Evolutionary conservation across 2,329 filamentous ascomycete genomes (phyloP).

Genomic region (Diaporthe aspalathi): DNA sequence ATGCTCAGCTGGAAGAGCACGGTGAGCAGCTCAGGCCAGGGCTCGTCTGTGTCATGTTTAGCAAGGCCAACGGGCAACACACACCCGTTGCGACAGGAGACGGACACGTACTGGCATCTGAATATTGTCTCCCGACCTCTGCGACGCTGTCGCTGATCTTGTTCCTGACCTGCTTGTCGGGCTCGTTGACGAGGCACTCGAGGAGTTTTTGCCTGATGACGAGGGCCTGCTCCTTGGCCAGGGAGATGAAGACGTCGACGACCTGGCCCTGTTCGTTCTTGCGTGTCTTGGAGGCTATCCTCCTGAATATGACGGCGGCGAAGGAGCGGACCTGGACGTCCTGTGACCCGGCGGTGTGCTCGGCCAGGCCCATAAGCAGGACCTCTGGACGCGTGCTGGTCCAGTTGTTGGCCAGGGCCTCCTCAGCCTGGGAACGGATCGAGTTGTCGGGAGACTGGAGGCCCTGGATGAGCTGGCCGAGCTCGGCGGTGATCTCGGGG

Average conservation of each 20-base stretch:
- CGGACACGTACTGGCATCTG: slow-evolving; percentile 79
- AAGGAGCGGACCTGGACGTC: slow-evolving; percentile 89
- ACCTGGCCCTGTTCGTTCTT: slow-evolving; percentile 79
- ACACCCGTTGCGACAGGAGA: background rate
- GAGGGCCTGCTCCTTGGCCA: slow-evolving; percentile 77
- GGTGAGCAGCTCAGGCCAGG: slow-evolving; percentile 90
- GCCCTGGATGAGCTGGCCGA: slow-evolving; percentile 86
- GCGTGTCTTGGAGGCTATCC: slow-evolving; percentile 88
- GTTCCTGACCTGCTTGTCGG: slow-evolving; percentile 81
- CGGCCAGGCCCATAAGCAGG: slow-evolving; percentile 91
- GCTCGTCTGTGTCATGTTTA: slow-evolving; percentile 67
- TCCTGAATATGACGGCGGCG: slow-evolving; percentile 91
- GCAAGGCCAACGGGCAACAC: background rate
- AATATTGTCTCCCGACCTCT: slow-evolving; percentile 94
- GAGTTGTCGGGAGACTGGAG: slow-evolving; percentile 91
- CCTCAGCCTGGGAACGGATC: slow-evolving; percentile 86
- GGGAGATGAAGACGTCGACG: slow-evolving; percentile 86
- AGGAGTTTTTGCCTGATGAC: slow-evolving; percentile 88
- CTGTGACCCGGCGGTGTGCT: slow-evolving; percentile 85
- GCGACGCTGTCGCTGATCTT: slow-evolving; percentile 99
- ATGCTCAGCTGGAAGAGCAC: slow-evolving; percentile 92
- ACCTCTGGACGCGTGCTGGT: slow-evolving; percentile 83
- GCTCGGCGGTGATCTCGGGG: slow-evolving; percentile 83
- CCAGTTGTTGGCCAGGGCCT: slow-evolving; percentile 92
- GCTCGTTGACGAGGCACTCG: slow-evolving; percentile 79